Evolutionary conservation across 495 filamentous ascomycete species (phyloP), one percentile per base, ranked within the genome.

Genomic region (Penicillium daleae): DNA sequence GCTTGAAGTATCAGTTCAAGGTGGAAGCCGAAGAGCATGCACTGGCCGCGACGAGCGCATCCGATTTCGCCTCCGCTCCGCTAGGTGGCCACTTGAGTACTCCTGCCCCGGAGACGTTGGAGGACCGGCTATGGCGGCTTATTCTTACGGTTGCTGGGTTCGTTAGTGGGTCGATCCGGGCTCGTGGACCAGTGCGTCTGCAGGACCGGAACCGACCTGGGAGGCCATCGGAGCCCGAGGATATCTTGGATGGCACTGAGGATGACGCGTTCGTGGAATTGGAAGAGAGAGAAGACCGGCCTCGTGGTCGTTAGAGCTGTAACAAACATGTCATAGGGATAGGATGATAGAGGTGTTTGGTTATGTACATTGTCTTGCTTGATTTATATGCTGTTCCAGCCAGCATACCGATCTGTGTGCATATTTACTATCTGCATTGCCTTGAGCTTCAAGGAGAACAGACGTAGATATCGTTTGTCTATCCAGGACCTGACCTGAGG

Each of bases 1-100:
- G 96, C 63, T 77, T 99, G 59, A 97, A 96, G 74, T 98, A 96
- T 69, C 96, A 98, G 76, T 96, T 97, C 85, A 95, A 92, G 81
- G 92, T 92, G 4, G 95, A 99, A 71, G 93, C 92, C 51, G 87
- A 92, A 15, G 93, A 96, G 75, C 88, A 93, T 65, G 87, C 87
- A 1, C 70, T 79, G 12, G 74, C 76, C 10, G 75, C 78, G 15
- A 76, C 76, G 2, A 73, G 63, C 76, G 82, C 64, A 71, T 87
- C 67, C 75, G 84, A 67, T 63, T 74, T 66, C 21, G 27, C 56
- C 8, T 40, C 60, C 17, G 52, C 63, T 0, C 66, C 70, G 4
- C 63, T 74, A 3, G 79, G 75, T 0, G 80, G 78, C 6, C 71
- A 74, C 27, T 57, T 70, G 46, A 73, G 65, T 53, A 56, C 24